Conservation (phyloP, 495 filamentous ascomycete genomes). For the Friedmanniomyces simplex region DNA sequence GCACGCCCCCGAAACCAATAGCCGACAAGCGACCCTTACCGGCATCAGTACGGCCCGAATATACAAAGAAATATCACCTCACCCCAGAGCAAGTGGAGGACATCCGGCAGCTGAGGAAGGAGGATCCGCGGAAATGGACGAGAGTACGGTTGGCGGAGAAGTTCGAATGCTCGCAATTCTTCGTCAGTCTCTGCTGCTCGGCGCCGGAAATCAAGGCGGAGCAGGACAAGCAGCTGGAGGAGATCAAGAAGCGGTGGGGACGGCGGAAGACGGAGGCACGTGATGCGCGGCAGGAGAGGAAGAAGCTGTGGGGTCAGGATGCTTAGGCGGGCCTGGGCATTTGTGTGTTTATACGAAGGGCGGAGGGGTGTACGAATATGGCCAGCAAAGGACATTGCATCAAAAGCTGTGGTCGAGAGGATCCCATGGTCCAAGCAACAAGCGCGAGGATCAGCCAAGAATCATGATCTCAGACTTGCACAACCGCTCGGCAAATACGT, state of each 20-base stretch:
- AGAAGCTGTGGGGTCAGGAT: constrained; percentile 45
- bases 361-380: not conserved
- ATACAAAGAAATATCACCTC: constrained; percentile 68
- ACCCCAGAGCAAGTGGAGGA: constrained; percentile 62
- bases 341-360: not conserved
- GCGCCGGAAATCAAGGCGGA: constrained; percentile 35
- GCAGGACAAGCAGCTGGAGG: constrained; percentile 39
- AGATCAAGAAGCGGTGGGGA: constrained; percentile 63
- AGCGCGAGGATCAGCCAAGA: too few relatives aligned
- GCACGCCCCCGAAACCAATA: not conserved
- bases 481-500: too few relatives aligned
- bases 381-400: too few relatives aligned
- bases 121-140: constrained; percentile 65
- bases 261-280: constrained; percentile 56
- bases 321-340: constrained; percentile 21
- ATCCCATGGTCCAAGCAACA: too few relatives aligned
- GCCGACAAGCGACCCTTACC: constrained; percentile 35
- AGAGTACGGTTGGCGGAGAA: constrained; percentile 55
- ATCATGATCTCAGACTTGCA: too few relatives aligned
- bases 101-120: constrained; percentile 57
- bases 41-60: constrained; percentile 40
- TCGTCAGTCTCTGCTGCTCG: constrained; percentile 51
- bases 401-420: too few relatives aligned
- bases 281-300: constrained; percentile 61
- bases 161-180: constrained; percentile 67